Base-by-base conservation (phyloP, 306 rosid species). In the Vicia villosa region DNA sequence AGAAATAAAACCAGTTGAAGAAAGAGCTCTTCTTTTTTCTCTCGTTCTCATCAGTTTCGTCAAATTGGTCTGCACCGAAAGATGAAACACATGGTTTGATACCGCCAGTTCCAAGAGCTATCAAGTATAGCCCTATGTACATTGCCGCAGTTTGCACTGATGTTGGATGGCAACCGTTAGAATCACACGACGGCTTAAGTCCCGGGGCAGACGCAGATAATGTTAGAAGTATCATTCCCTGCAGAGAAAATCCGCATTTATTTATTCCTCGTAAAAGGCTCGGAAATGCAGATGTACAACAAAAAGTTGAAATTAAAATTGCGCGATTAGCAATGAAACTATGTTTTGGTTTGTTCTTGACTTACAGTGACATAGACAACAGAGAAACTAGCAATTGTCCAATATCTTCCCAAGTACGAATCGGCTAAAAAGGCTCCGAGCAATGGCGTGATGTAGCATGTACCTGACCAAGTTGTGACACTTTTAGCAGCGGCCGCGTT, bases 351-450 rank as follows among this genome's bases (percentile, higher is more conserved):
- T 51, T 45, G 26, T 62, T 56, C 11, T 16, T 6, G 80, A 78
- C 97, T 86, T 84, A 92, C 98, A 52, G 74, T 14, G 26, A 68
- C 89, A 73, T 92, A 92, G 63, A 92, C 19, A 15, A 40, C 68
- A 8, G 96, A 84, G 77, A 92, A 92, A 73, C 62, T 74, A 38
- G 95, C 91, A 82, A 92, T 92, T 12, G 98, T 89, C 96, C 96
- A 89, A 84, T 83, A 92, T 89, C 98, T 92, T 86, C 96, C 98
- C 52, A 89, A 47, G 82, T 92, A 92, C 17, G 98, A 83, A 82
- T 92, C 98, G 70, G 98, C 96, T 6, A 92, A 68, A 85, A 92
- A 92, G 56, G 98, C 98, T 70, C 98, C 98, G 49, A 89, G 71
- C 81, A 92, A 75, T 8, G 98, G 98, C 7, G 98, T 92, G 70